phyloP scores from a whole-genome alignment of 2,329 filamentous ascomycete species.

The Pseudocercospora fijiensis region DNA sequence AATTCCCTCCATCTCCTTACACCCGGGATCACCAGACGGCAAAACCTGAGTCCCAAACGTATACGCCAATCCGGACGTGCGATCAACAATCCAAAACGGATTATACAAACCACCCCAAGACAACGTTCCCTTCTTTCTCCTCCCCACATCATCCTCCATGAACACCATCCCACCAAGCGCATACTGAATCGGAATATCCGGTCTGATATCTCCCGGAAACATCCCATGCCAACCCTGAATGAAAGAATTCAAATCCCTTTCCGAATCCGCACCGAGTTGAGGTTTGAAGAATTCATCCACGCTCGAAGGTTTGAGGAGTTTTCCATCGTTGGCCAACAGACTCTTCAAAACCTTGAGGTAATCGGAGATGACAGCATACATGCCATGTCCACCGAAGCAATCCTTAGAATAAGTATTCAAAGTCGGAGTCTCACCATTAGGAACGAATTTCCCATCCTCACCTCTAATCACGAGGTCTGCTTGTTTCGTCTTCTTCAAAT shows the following conservation, averaged over 20 bases:
- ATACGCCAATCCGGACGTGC: conserved; percentile 43
- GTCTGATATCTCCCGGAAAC: conserved; percentile 38
- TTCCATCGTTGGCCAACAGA: conserved; percentile 52
- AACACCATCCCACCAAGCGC: conserved; percentile 48
- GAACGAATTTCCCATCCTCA: conserved; percentile 24
- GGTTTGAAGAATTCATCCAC: conserved; percentile 50
- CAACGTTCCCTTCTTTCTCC: conserved; percentile 44
- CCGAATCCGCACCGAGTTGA: conserved; percentile 41
- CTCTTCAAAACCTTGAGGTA: conserved; percentile 50
- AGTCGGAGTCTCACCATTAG: conserved; percentile 16
- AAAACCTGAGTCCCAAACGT: conserved; percentile 47
- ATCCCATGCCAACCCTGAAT: conserved; percentile 34
- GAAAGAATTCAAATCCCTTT: conserved; percentile 34
- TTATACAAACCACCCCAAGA: conserved; percentile 51
- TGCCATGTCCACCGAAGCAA: conserved; percentile 39
- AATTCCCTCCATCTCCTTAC: conserved; percentile 37
- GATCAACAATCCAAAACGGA: conserved; percentile 47
- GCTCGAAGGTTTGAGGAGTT: conserved; percentile 46
- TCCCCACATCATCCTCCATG: conserved; percentile 39
- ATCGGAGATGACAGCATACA: conserved; percentile 38
- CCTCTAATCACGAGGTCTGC: conserved; percentile 29
- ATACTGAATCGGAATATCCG: conserved; percentile 37
- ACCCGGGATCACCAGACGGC: conserved; percentile 44
- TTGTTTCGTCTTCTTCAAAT: conserved; percentile 20
- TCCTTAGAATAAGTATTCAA: conserved; percentile 34